Conservation (phyloP, 805 yeast species). For the Priceomyces castillae region DNA sequence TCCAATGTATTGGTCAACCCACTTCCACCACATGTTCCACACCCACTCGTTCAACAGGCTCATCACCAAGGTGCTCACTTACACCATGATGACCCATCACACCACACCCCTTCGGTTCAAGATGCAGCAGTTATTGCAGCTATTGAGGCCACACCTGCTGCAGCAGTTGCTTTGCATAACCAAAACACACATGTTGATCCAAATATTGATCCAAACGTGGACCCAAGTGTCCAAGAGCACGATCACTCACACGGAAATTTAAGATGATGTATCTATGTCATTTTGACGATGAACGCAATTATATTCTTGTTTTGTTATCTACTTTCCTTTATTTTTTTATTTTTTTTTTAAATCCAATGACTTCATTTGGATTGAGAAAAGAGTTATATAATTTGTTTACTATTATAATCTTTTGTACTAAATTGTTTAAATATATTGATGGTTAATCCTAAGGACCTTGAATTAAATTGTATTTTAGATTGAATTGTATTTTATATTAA, state of each 20-base stretch:
- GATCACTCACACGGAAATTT: constrained; percentile 33
- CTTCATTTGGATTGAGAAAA: not conserved
- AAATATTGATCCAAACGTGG: constrained; percentile 44
- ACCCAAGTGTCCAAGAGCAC: constrained; percentile 42
- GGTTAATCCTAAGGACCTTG: not conserved
- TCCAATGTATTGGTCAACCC: constrained; percentile 10
- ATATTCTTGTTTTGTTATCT: not conserved
- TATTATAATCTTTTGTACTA: not conserved
- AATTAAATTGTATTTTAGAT: too few relatives aligned
- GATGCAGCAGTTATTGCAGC: constrained; percentile 45
- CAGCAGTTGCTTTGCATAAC: constrained; percentile 25
- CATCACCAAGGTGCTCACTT: constrained; percentile 12
- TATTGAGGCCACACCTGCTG: constrained; percentile 34
- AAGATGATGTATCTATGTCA: constrained; percentile 7
- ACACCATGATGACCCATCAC: constrained; percentile 23
- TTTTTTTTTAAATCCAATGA: not conserved
- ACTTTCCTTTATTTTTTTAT: not conserved
- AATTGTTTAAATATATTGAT: not conserved
- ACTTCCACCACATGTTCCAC: constrained; percentile 10
- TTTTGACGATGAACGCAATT: not conserved
- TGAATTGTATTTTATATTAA: too few relatives aligned
- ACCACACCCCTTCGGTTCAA: constrained; percentile 33
- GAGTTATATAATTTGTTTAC: not conserved
- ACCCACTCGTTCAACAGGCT: constrained; percentile 11
- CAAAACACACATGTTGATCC: constrained; percentile 38